A percentile compares a stretch with the other conserved stretches of the same genome.
Evolutionary conservation across 2,329 filamentous ascomycete species (phyloP).

Genomic region (Fusarium stilboides): DNA sequence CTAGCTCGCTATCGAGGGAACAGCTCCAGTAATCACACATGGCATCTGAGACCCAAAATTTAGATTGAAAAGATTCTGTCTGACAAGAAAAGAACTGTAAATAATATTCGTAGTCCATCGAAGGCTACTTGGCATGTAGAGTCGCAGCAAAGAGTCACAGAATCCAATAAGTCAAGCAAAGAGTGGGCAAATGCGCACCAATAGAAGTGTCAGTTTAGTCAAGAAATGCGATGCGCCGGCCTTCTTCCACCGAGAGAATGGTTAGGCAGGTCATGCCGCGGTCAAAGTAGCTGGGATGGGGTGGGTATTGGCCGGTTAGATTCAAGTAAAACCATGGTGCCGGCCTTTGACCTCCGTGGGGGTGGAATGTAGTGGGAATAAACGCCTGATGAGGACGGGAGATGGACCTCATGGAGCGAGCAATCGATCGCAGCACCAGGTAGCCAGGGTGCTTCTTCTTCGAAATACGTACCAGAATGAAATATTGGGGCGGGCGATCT

Average conservation of each 20-base stretch:
- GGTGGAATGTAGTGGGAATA: slow-evolving; percentile 46
- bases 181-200: slow-evolving; percentile 49
- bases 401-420: slow-evolving; percentile 28
- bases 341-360: slow-evolving; percentile 51
- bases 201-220: slow-evolving; percentile 46
- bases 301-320: slow-evolving; percentile 25
- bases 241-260: slow-evolving; percentile 38
- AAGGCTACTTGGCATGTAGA: slow-evolving; percentile 23
- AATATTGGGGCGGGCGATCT: slow-evolving; percentile 33
- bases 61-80: neutral
- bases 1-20: slow-evolving; percentile 33
- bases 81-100: slow-evolving; percentile 22
- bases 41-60: slow-evolving; percentile 22
- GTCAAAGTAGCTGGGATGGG: slow-evolving; percentile 27
- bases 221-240: slow-evolving; percentile 39
- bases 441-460: slow-evolving; percentile 28
- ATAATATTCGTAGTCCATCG: slow-evolving; percentile 10
- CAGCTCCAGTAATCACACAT: slow-evolving; percentile 27
- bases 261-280: slow-evolving; percentile 36
- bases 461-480: slow-evolving; percentile 22
- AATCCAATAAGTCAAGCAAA: slow-evolving; percentile 33
- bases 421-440: slow-evolving; percentile 29
- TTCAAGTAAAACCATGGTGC: slow-evolving; percentile 21
- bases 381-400: slow-evolving; percentile 33
- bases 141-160: slow-evolving; percentile 20